Evolutionary conservation across 306 rosid genomes (phyloP), one percentile per base, ranked within the genome.

Genomic region (Dalbergia oliveri): DNA sequence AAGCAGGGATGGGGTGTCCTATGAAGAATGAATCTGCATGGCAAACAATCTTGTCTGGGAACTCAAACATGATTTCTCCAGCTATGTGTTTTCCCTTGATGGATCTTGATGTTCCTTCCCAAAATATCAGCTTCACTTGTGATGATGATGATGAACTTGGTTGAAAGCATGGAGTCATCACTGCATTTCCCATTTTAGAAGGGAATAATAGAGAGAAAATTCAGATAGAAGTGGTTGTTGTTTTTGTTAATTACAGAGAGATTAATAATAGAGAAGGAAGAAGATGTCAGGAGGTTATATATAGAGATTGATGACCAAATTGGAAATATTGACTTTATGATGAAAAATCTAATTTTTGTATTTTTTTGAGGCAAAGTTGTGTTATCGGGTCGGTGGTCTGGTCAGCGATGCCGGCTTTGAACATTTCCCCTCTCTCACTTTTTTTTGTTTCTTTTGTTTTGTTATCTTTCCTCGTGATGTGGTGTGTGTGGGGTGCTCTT

Each of bases 401-500:
- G 98, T 94, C 98, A 90, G 49, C 77, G 43, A 82, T 77, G 98
- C 66, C 95, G 97, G 98, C 97, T 76, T 86, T 91, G 97, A 90
- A 86, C 23, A 2, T 72, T 33, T 85, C 80, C 14, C 57, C 31
- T 14, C 9, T 77, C 37, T 56, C 70, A 33, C 33, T 76, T 43
- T 21, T 9, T 15, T 44, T 43, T 43, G 9, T 43, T 11, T 47
- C 47, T 47, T 47, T 1, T n/a, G n/a, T n/a, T n/a, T n/a, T n/a
- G n/a, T n/a, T n/a, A n/a, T 47, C 53, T 47, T 47, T 11, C 15
- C 21, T 60, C 50, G 39, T 64, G 53, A 16, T 15, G 1, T 57
- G 66, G 4, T 47, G 53, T 47, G 4, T 47, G 53, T 47, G 53
- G 13, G 39, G 63, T 39, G 43, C 56, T 41, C 66, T 41, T 76